These are phyloP conservation scores for Trichoderma reesei DNA, from an alignment of 495 filamentous ascomycete species.

Conservation along the genomic window DNA sequence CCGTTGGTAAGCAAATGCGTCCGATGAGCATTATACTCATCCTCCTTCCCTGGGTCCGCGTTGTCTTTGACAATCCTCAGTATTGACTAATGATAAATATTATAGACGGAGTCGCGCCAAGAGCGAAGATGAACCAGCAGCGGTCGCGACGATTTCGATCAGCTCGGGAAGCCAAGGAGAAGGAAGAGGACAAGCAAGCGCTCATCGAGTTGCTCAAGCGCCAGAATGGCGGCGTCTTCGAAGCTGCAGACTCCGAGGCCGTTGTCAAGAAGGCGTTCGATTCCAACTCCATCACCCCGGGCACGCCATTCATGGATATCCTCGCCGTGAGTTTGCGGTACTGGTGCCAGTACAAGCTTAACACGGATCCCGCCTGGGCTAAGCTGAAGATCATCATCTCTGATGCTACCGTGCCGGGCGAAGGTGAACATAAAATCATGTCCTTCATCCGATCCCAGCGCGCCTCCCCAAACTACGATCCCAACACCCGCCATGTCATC, in stretches of 20 bases:
- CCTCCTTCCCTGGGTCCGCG: background rate
- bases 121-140: conserved; percentile 97
- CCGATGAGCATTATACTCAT: background rate
- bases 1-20: conserved; percentile 62
- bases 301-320: conserved; percentile 98
- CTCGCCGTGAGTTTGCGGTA: conserved; percentile 85
- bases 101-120: conserved; percentile 81
- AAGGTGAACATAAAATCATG: conserved; percentile 99
- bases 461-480: conserved; percentile 79
- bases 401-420: conserved; percentile 92
- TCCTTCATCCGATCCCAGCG: conserved; percentile 93
- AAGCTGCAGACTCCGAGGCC: conserved; percentile 51
- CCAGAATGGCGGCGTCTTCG: conserved; percentile 52
- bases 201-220: conserved; percentile 70
- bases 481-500: conserved; percentile 92
- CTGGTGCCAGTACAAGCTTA: conserved; percentile 94
- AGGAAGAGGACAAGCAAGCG: conserved; percentile 82
- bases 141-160: conserved; percentile 85
- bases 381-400: conserved; percentile 97
- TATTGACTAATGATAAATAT: conserved; percentile 22
- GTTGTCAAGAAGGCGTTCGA: conserved; percentile 90
- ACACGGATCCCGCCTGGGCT: conserved; percentile 93
- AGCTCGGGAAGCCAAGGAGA: conserved; percentile 87
- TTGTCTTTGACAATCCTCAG: background rate
- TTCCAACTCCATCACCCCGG: conserved; percentile 94